Percentiles rank a stretch among this genome's conserved stretches.
Conservation (phyloP, 2,329 filamentous ascomycete species). For the Xylariaceae sp. region DNA sequence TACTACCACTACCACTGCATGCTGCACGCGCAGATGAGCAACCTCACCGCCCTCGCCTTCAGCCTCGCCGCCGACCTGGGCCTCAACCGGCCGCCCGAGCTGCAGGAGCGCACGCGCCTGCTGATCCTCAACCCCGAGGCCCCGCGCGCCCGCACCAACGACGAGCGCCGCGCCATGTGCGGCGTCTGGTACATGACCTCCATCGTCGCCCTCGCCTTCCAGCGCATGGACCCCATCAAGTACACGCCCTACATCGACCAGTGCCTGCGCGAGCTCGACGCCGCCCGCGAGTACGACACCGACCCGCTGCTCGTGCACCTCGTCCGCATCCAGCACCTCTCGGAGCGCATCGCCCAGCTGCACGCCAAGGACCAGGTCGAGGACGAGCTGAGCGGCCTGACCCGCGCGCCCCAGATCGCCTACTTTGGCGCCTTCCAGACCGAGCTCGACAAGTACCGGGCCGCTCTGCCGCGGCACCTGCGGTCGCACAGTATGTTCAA, state of each 20-base stretch:
- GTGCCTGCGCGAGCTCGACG: constrained; percentile 39
- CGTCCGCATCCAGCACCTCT: constrained; percentile 41
- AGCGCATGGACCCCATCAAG: constrained; percentile 39
- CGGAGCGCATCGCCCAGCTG: constrained; percentile 39
- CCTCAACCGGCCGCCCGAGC: constrained; percentile 32
- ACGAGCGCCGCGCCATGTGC: constrained; percentile 44
- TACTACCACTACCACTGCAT: constrained; percentile 50
- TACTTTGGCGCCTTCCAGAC: constrained; percentile 38
- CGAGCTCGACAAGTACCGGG: constrained; percentile 36
- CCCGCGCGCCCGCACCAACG: constrained; percentile 35
- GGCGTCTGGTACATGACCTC: constrained; percentile 49
- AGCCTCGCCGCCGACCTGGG: constrained; percentile 41
- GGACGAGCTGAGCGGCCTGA: constrained; percentile 21
- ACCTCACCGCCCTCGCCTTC: constrained; percentile 39
- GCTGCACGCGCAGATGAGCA: constrained; percentile 44
- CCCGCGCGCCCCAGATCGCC: constrained; percentile 34
- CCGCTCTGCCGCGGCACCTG: constrained; percentile 28
- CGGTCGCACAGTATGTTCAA: constrained; percentile 31
- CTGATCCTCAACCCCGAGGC: constrained; percentile 33
- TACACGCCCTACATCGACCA: constrained; percentile 46
- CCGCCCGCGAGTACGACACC: constrained; percentile 34
- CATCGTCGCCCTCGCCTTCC: constrained; percentile 33
- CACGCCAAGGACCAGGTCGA: constrained; percentile 26
- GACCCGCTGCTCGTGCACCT: constrained; percentile 40
- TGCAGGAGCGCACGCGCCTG: constrained; percentile 34